Evolutionary conservation across 371 early-diverging fungal species (phyloP), one percentile per base, ranked within the genome.

Genomic region (Syncephalastrum contaminatum): DNA sequence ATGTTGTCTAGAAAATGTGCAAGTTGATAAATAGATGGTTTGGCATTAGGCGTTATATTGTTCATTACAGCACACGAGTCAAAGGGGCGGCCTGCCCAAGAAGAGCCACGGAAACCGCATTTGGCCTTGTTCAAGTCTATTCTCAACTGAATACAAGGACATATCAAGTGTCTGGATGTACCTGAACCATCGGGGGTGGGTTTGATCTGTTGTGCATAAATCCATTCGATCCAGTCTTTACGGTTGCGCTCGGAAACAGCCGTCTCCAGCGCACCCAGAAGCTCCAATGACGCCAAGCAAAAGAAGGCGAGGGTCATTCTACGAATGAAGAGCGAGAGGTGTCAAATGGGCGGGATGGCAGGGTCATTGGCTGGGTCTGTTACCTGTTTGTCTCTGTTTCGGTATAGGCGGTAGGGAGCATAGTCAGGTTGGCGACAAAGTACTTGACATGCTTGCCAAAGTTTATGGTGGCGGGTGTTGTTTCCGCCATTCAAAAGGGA

Each of bases 251-350:
- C 71, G 0, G 79, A 53, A 12, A 91, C 51, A 6, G 50, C 57
- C 2, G 63, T 63, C 4, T 90, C 90, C 7, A 93, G 66, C 20
- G 67, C 80, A 4, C 86, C 86, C 20, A 96, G 73, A 10, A 95
- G 71, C 36, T 93, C 92, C 48, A 98, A 72, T 2, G 88, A 91
- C 12, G 81, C 78, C 10, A 98, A 64, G 48, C 86, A 81, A 67
- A 96, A 94, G 69, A 85, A 93, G 20, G 80, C 89, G 19, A 96
- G 63, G 4, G 94, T 93, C 89, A 95, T 87, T 62, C 98, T 90
- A 63, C 19, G 7, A 19, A n/a, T 25, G 18, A 14, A 5, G 48
- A 18, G 24, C 4, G 21, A 42, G 39, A 18, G 39, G 47, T 30
- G 20, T 50, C 46, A 27, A 36, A 45, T 7, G 22, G 22, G 15